Base-by-base conservation (phyloP, 805 yeast genomes). In the Saccharomyces eubayanus region DNA sequence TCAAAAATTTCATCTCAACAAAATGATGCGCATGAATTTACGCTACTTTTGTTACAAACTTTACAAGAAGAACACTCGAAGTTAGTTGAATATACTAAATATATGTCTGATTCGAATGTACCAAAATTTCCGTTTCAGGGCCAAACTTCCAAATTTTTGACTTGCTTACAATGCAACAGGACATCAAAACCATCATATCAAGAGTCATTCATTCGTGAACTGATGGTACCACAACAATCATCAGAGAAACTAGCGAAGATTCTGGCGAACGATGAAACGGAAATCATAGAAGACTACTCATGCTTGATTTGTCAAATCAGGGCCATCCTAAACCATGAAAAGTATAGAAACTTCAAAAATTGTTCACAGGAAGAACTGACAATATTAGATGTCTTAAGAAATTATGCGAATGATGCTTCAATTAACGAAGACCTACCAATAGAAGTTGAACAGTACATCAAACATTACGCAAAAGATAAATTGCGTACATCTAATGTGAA, bases 11-110 rank as follows among this genome's bases (percentile, higher is more conserved):
- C 96, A 2, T 73, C 86, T 36, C 81, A 80, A 48, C 99, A 94
- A 68, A 96, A 92, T 64, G 99, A 92, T 72, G 97, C 98, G 0
- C 97, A 94, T 62, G 99, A 92, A 64, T 75, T 94, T 58, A 79
- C 92, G 30, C 96, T 89, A 65, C 70, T 89, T 51, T 76, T 91
- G 21, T 72, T 92, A 24, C 96, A 91, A 62, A 84, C 92, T 0
- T 72, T 94, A 50, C 83, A 85, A 50, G 77, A 76, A 52, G 97
- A 92, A 64, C 76, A 79, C 59, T 61, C 72, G 9, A 71, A 69
- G 47, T 55, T 83, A 48, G 68, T 66, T 31, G 73, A 70, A 49
- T 72, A 72, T 50, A 59, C 59, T 10, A 61, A 61, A 31, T 52
- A 50, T 11, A 55, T 57, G 9, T 51, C 53, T 61, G 31, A 61